Base-by-base conservation (phyloP, 2,329 filamentous ascomycete genomes). In the Alternaria postmessia region DNA sequence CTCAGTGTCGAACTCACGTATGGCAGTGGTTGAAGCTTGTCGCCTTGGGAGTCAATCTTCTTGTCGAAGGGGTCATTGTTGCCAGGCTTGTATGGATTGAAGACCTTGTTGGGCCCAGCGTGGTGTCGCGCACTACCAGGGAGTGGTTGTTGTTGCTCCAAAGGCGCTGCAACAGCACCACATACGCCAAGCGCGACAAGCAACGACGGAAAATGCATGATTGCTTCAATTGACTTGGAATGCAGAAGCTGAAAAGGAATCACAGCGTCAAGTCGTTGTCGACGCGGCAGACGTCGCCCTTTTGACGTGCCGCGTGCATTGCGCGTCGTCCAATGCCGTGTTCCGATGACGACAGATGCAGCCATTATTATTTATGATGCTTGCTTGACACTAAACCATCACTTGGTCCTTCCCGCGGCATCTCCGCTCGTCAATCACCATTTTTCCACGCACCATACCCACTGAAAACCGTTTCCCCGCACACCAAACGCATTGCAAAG, bases 1-100 rank as follows among this genome's bases (percentile, higher is more conserved):
- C 7, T 49, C 14, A 38, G 26, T 38, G 32, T 24, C 24, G 14
- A 30, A 79, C 79, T 68, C 61, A 80, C 78, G 55, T 75, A 73
- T 58, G 90, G 90, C 54, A 89, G 78, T 26, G 90, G 89, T 64
- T 90, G 84, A n/a, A 90, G 80, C 11, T 84, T 80, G 3, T 88
- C 81, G 12, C 84, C 86, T 43, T 89, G 73, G 5, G 87, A 77
- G 73, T 92, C 89, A 41, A 91, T 78, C 43, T 88, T 86, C 57
- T 80, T 80, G 74, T 91, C 89, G 62, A 87, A 84, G 0, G 87
- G 87, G 66, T 91, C 88, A 51, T 80, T 82, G 70, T 86, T 80
- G 7, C 80, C 85, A 0, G 87, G 88, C 11, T 82, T 87, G 70
- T 89, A 91, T 0, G 88, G 88, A 4, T 80, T 69, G 14, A 51